Conservation (phyloP, 2,329 filamentous ascomycete genomes). For the Botrytis squamosa region DNA sequence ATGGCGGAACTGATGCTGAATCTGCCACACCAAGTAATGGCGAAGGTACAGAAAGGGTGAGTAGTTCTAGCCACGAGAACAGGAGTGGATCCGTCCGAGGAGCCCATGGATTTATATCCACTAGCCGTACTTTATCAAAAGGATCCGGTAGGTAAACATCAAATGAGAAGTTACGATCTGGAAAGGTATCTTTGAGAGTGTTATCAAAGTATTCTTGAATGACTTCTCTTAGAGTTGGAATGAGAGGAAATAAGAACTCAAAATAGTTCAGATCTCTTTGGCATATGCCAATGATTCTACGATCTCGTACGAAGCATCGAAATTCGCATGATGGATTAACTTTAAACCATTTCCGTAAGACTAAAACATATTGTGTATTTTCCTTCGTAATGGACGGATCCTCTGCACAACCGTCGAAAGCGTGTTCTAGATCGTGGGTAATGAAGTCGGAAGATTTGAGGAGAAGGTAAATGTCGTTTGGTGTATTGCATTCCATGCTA, state of each 20-base stretch:
- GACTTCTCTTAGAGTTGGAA: constrained; percentile 62
- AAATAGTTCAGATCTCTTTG: constrained; percentile 92
- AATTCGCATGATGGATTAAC: constrained; percentile 93
- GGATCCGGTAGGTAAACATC: constrained; percentile 86
- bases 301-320: constrained; percentile 86
- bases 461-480: constrained; percentile 90
- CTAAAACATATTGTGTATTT: constrained; percentile 54
- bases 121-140: constrained; percentile 60
- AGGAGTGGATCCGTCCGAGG: constrained; percentile 82
- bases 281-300: constrained; percentile 76
- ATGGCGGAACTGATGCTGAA: constrained; percentile 36
- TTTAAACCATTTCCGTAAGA: constrained; percentile 83
- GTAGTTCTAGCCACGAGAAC: constrained; percentile 85
- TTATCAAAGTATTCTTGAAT: constrained; percentile 77
- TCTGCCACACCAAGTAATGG: constrained; percentile 53
- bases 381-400: constrained; percentile 37
- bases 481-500: constrained; percentile 82
- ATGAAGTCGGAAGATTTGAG: constrained; percentile 94
- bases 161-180: constrained; percentile 81
- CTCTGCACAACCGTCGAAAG: constrained; percentile 71
- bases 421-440: constrained; percentile 89
- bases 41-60: constrained; percentile 64
- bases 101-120: constrained; percentile 97
- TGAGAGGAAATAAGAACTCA: constrained; percentile 68
- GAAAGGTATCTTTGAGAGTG: constrained; percentile 73